These are phyloP conservation scores for Malassezia pachydermatis DNA, from an alignment of 1,284 basidiomycete species.

Conservation along the genomic window DNA sequence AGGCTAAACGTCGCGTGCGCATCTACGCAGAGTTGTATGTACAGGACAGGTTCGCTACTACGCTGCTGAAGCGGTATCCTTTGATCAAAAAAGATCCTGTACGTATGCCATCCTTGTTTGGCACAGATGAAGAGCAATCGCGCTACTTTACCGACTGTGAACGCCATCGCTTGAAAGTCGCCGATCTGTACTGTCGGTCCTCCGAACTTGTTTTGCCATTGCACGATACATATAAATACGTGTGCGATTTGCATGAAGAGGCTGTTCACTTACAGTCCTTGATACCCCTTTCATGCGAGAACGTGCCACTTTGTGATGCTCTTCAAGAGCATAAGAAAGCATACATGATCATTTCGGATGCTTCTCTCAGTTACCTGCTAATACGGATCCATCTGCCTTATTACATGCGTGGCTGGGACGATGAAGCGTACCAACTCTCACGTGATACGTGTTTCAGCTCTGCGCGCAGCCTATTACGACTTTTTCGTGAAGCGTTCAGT, in stretches of 20 bases:
- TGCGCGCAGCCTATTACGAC: conserved; percentile 27
- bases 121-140: conserved; percentile 2
- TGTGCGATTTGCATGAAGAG: conserved; percentile 30
- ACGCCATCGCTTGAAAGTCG: conserved; percentile 16
- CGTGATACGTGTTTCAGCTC: conserved; percentile 32
- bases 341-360: conserved; percentile 17
- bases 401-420: conserved; percentile 38
- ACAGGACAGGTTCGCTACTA: conserved; percentile 23
- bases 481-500: conserved; percentile 34
- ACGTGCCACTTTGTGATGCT: not conserved
- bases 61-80: conserved; percentile 11
- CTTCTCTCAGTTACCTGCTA: conserved; percentile 9
- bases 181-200: conserved; percentile 22
- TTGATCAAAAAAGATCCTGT: conserved; percentile 1
- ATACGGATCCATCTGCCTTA: conserved; percentile 32
- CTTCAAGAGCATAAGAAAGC: too few relatives aligned
- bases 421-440: conserved; percentile 28
- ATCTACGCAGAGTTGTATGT: conserved; percentile 26
- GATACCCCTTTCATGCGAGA: not conserved
- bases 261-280: not conserved
- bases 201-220: conserved; percentile 27
- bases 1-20: conserved; percentile 27
- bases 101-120: conserved; percentile 17
- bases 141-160: conserved; percentile 15
- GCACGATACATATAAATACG: conserved; percentile 27